Percentiles rank a stretch among this genome's conserved stretches.
Evolutionary conservation across 2,329 filamentous ascomycete species (phyloP).

Genomic region (Purpureocillium lavendulum): DNA sequence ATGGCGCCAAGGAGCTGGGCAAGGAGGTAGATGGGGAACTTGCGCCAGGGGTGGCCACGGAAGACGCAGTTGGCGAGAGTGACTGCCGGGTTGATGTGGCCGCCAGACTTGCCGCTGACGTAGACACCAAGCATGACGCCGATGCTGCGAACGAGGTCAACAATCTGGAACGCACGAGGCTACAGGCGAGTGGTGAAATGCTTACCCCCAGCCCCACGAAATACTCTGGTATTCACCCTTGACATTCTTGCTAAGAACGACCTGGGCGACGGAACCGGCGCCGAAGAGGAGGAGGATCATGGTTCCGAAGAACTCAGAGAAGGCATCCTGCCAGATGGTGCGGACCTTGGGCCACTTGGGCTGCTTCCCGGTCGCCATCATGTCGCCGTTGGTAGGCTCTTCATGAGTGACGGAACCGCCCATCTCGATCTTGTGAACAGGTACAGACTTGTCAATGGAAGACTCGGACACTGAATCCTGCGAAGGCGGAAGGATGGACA

Average conservation of each 20-base stretch:
- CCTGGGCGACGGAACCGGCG: conserved; percentile 63
- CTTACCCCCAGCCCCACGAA: conserved; percentile 42
- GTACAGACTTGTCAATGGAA: conserved; percentile 21
- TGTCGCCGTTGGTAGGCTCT: conserved; percentile 12
- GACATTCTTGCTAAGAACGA: conserved; percentile 43
- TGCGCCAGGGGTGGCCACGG: conserved; percentile 59
- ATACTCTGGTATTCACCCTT: conserved; percentile 43
- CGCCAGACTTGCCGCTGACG: conserved; percentile 55
- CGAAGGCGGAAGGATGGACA: conserved; percentile 16
- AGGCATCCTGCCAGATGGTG: conserved; percentile 43
- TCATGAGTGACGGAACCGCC: conserved; percentile 10
- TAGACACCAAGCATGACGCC: conserved; percentile 65
- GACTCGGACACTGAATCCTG: conserved; percentile 24
- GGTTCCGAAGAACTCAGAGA: conserved; percentile 61
- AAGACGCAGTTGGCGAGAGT: conserved; percentile 62
- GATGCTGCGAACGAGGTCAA: conserved; percentile 27
- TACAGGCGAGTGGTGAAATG: conserved; percentile 1
- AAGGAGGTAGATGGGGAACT: conserved; percentile 59
- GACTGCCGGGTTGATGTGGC: conserved; percentile 63
- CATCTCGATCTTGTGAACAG: conserved; percentile 23
- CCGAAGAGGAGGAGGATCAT: conserved; percentile 63
- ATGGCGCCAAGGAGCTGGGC: conserved; percentile 63
- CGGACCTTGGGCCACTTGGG: conserved; percentile 45
- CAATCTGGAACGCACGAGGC: background rate
- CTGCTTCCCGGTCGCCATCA: conserved; percentile 14